Evolutionary conservation across 257 asterid species (phyloP).

Genomic region (Nicotiana benthamiana): DNA sequence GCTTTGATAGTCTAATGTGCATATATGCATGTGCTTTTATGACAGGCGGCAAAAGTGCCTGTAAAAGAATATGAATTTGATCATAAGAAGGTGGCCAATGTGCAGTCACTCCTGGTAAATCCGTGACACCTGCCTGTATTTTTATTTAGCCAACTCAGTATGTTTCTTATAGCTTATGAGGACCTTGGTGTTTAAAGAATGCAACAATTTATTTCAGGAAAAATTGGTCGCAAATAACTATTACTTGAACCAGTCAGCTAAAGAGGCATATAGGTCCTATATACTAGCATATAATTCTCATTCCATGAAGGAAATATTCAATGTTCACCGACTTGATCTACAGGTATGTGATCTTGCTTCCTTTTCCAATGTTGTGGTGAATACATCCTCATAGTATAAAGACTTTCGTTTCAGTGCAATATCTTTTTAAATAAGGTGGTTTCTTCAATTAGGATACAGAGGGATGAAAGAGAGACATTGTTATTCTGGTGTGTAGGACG

Average conservation of each 20-base stretch:
- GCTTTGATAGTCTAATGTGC: not conserved
- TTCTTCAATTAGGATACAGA: not conserved
- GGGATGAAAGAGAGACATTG: not conserved
- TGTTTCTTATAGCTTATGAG: not conserved
- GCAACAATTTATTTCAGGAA: slow-evolving; percentile 38
- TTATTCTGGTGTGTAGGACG: not conserved
- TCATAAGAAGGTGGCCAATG: slow-evolving; percentile 61
- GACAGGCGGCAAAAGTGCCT: slow-evolving; percentile 90
- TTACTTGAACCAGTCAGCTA: slow-evolving; percentile 76
- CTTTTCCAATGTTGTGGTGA: not conserved
- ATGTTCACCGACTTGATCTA: slow-evolving; percentile 74
- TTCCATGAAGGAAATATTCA: slow-evolving; percentile 88
- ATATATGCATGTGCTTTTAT: not conserved
- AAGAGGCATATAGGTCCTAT: slow-evolving; percentile 88
- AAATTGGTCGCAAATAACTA: slow-evolving; percentile 61
- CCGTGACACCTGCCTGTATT: slow-evolving; percentile 9
- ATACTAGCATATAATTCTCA: slow-evolving; percentile 84
- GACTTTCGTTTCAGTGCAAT: not conserved
- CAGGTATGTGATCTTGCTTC: slow-evolving; percentile 40
- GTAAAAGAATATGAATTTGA: slow-evolving; percentile 80
- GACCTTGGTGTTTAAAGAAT: not conserved
- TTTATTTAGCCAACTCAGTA: not conserved
- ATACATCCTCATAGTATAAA: not conserved
- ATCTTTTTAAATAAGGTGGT: not conserved
- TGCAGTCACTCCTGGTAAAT: slow-evolving; percentile 78